Evolutionary conservation across 495 filamentous ascomycete genomes (phyloP).

Genomic region (Xylaria longipes): DNA sequence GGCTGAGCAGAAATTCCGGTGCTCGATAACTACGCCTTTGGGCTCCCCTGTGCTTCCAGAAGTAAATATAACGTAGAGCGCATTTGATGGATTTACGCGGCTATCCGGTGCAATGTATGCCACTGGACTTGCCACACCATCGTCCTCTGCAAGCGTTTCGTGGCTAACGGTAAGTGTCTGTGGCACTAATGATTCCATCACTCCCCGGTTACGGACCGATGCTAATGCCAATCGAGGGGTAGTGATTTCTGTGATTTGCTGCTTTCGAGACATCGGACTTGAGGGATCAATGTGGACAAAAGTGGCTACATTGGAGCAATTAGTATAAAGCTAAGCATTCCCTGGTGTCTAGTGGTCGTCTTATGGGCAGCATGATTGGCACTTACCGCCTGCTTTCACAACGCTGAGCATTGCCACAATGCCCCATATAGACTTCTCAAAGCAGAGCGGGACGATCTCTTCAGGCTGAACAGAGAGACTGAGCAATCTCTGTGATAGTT

Average conservation of each 20-base stretch:
- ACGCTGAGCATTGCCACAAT: conserved; percentile 63
- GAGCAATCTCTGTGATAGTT: conserved; percentile 50
- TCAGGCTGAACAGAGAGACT: conserved; percentile 56
- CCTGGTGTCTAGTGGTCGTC: background rate
- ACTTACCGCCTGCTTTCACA: conserved; percentile 58
- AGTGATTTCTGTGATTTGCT: conserved; percentile 10
- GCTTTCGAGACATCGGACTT: conserved; percentile 3
- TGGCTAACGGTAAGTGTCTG: conserved; percentile 46
- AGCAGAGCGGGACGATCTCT: conserved; percentile 60
- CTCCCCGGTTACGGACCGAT: conserved; percentile 14
- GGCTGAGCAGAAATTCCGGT: conserved; percentile 50
- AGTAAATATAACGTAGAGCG: conserved; percentile 56
- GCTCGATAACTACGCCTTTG: conserved; percentile 55
- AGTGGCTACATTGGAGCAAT: background rate
- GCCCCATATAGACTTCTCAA: conserved; percentile 64
- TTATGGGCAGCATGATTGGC: background rate
- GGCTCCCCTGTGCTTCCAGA: conserved; percentile 29
- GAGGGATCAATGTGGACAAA: conserved; percentile 24
- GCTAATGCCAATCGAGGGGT: conserved; percentile 17
- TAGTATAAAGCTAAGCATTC: background rate
- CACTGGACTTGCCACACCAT: conserved; percentile 57
- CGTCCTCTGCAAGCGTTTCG: background rate
- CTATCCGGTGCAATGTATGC: background rate
- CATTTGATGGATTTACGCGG: background rate
- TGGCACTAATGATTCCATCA: conserved; percentile 12